Evolutionary conservation across 225 moss, liverwort and hornwort genomes (phyloP), one percentile per base, ranked within the genome.

Genomic region (Bryoerythrophyllum caledonicum): DNA sequence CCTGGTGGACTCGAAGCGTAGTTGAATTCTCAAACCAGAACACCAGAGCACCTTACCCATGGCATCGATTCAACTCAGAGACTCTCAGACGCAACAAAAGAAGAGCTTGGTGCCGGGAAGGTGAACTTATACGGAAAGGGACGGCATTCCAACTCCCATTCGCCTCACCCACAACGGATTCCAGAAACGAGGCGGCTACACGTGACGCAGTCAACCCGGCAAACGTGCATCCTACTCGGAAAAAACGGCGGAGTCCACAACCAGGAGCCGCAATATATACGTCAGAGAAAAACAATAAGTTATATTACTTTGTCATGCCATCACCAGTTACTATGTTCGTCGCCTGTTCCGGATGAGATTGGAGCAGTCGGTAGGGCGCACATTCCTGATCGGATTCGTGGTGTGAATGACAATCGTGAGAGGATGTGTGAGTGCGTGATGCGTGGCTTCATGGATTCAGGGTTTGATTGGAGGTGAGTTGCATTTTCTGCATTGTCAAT

Each of bases 181-280:
- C 14, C 28, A 41, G 59, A 41, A 24, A 30, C 37, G 53, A 72
- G n/a, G 34, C 54, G 66, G 52, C 76, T 35, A 37, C 62, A 81
- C 77, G 73, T 68, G 62, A 77, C 62, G 48, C 46, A 48, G 73
- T 74, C 72, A 74, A 77, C 63, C 57, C 3, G 65, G 48, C 56
- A 12, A 17, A 19, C 60, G 32, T 60, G 60, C 60, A 60, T 34
- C 20, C 16, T 34, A 35, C 20, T 23, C 35, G 40, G 37, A 37
- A 27, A 55, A 74, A 8, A 17, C 41, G 59, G 56, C 65, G 51
- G n/a, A 28, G 51, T 2, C 53, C 32, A 34, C 68, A 56, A 37
- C 38, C 24, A 16, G 40, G 24, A 54, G 24, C 64, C 35, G 57
- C 1, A 17, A 53, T 23, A 14, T 11, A 7, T 20, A 72, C 3